These are phyloP conservation scores for Chernovozyma sophiae-reginae DNA, from an alignment of 1,139 yeast species.

Conservation along the genomic window DNA sequence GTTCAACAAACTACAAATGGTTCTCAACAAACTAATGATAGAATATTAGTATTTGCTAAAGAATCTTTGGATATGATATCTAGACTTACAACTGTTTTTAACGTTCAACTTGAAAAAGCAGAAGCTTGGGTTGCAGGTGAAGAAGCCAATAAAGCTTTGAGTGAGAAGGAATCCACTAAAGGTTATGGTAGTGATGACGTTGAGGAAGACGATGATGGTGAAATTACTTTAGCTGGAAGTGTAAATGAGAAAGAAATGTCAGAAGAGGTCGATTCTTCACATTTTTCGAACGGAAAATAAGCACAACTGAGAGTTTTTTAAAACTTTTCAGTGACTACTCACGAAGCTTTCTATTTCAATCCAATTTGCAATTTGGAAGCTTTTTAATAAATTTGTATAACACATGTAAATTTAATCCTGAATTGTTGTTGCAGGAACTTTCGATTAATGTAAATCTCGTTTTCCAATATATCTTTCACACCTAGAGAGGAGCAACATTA, in stretches of 20 bases:
- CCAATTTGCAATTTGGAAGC: no score
- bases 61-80: constrained; percentile 88
- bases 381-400: no score
- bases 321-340: no score
- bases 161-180: no score
- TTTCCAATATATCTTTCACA: no score
- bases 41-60: constrained; percentile 75
- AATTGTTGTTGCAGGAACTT: no score
- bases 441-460: no score
- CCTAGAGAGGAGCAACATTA: no score
- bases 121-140: constrained; percentile 73
- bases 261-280: neutral
- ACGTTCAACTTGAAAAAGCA: constrained; percentile 77
- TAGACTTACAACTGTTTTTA: constrained; percentile 77
- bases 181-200: neutral
- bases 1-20: constrained; percentile 29
- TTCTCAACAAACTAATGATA: constrained; percentile 48
- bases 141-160: constrained; percentile 12
- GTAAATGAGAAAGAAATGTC: neutral
- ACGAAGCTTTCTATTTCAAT: no score
- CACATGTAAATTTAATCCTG: no score
- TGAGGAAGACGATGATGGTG: neutral
- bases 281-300: no score
- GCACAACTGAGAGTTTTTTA: no score
- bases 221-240: neutral